Base-by-base conservation (phyloP, 2,329 filamentous ascomycete species). In the Paecilomyces dactylethromorphus region DNA sequence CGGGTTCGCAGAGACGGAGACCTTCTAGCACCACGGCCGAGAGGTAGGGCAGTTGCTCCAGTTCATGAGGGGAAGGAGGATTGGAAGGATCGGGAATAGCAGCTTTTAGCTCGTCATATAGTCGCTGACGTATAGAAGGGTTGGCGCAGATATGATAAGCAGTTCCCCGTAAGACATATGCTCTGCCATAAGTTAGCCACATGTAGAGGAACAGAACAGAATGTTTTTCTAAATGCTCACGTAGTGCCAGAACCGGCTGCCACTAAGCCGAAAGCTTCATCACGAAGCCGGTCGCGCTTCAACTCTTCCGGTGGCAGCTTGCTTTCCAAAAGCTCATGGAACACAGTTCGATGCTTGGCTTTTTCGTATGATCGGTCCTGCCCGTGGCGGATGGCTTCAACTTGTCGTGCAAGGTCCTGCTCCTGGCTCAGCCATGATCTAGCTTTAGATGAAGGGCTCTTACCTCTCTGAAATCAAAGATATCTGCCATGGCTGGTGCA, bases 1-100 rank as follows among this genome's bases (percentile, higher is more conserved):
- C 69, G 1, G 69, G 72, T 13, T 76, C 75, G 29, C 72, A 70
- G 8, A 79, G 56, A 2, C 67, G 66, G 6, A 69, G 54, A n/a
- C 62, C 64, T 59, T 69, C 68, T 31, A 63, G 64, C 51, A 70
- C 63, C 33, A 65, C 61, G n/a, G 64, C 67, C 26, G 64, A 62
- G 10, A 69, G 56, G 50, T 68, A 68, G 1, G 67, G 67, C 26
- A 70, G 55, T 50, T 66, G 60, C 54, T 69, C 68, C 3, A 70
- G 60, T 24, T 61, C 59, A 15, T 58, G 53, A 54, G 53, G 60
- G 4, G 60, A 55, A 7, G 61, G 56, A 6, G 56, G 18, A 32
- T 55, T n/a, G 31, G n/a, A n/a, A n/a, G 56, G 60, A n/a, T 66
- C 56, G 8, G 60, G 63, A 8, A 64, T 59, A 1, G 63, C 63